Evolutionary conservation across 495 filamentous ascomycete species (phyloP).

Genomic region (Aspergillus carlsbadensis): DNA sequence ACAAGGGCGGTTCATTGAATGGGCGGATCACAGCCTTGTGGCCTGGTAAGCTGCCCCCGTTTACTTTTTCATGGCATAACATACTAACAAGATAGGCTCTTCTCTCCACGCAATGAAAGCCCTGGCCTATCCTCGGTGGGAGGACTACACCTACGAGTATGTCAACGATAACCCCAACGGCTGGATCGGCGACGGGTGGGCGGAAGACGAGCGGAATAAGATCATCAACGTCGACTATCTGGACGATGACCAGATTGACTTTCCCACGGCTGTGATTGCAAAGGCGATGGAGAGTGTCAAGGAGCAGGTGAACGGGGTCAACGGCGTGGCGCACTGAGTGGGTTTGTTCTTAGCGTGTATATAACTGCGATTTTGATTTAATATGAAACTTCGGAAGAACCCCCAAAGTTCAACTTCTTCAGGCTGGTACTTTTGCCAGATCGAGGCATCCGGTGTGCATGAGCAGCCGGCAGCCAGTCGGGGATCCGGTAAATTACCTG

Average conservation of each 20-base stretch:
- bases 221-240: slow-evolving; percentile 38
- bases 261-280: slow-evolving; percentile 21
- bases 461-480: not conserved
- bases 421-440: not conserved
- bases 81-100: slow-evolving; percentile 28
- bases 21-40: slow-evolving; percentile 40
- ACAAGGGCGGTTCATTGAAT: slow-evolving; percentile 43
- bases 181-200: slow-evolving; percentile 47
- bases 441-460: not conserved
- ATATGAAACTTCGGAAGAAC: not conserved
- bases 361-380: too few relatives aligned
- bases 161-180: slow-evolving; percentile 34
- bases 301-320: not conserved
- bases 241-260: slow-evolving; percentile 40
- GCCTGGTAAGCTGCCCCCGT: slow-evolving; percentile 34
- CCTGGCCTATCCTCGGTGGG: slow-evolving; percentile 38
- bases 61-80: not conserved
- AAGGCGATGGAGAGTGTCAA: not conserved
- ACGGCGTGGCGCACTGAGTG: not conserved
- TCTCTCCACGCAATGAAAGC: slow-evolving; percentile 41
- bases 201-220: slow-evolving; percentile 36
- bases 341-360: not conserved
- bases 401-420: not conserved
- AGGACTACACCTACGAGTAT: slow-evolving; percentile 43
- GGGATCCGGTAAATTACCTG: not conserved